Base-by-base conservation (phyloP, 495 filamentous ascomycete genomes). In the Penicillium bovifimosum region DNA sequence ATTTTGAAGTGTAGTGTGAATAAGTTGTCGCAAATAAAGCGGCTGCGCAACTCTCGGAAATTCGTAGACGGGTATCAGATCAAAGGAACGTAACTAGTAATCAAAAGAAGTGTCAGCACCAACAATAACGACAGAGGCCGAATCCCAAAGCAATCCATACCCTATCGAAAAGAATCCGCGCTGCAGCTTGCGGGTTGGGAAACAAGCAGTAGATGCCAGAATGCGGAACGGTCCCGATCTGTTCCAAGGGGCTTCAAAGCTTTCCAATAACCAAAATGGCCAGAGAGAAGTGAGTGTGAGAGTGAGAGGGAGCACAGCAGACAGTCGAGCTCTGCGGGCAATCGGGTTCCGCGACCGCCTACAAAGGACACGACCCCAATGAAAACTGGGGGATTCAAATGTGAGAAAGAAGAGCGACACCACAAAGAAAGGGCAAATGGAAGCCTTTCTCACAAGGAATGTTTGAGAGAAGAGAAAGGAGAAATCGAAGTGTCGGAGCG, bases 1-100 rank as follows among this genome's bases (percentile, higher is more conserved):
- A 80, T 82, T 47, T 47, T 72, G 61, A 29, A 16, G 20, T 9
- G 38, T 41, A 18, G 39, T 38, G 13, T 50, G 20, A 20, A 20
- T 27, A 24, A 29, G 40, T 40, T 50, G 42, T 45, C 41, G 28
- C 29, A 32, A 13, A 18, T 27, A 33, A 33, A 8, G 10, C 24
- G 16, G 41, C 50, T 14, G 41, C 9, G 18, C 27, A 8, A 26
- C 32, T 31, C 18, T 39, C 24, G 17, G 16, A 7, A 39, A 31
- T 24, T 9, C 2, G 16, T 14, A 9, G 34, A 7, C 18, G 13
- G 9, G 33, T n/a, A 7, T 34, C 20, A 6, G 24, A 29, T 24
- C 36, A n/a, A 24, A 16, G 9, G 14, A 13, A 13, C 2, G 9
- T 53, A 26, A 42, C 55, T 50, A n/a, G 14, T 8, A 38, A 41